Conservation (phyloP, 495 filamentous ascomycete species). For the Friedmanniomyces simplex region DNA sequence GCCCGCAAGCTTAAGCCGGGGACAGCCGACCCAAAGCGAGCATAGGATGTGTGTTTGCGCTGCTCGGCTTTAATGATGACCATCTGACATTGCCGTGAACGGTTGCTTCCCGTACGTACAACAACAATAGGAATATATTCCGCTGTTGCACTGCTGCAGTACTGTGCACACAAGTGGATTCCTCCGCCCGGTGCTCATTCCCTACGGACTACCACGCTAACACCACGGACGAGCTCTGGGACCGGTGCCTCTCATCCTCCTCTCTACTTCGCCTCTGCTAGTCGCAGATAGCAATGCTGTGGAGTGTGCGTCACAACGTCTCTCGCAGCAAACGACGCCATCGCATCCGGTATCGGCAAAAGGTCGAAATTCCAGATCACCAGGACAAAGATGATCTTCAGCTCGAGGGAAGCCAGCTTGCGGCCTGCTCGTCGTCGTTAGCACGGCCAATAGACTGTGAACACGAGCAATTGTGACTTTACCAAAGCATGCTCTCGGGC, state of each 20-base stretch:
- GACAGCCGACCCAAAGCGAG: not conserved
- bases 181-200: too few species aligned
- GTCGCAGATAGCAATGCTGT: conserved; percentile 13
- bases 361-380: conserved; percentile 12
- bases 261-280: not conserved
- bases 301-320: conserved; percentile 5
- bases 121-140: too few species aligned
- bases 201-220: too few species aligned
- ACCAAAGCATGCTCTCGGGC: conserved; percentile 13
- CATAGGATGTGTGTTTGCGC: too few species aligned
- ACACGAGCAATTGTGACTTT: not conserved
- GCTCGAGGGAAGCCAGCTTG: conserved; percentile 7
- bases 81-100: too few species aligned
- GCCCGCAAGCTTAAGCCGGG: not conserved
- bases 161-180: too few species aligned
- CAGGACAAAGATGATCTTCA: not conserved
- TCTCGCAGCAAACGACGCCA: not conserved
- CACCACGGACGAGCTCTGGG: too few species aligned
- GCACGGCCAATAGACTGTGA: not conserved
- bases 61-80: too few species aligned
- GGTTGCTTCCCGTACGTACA: too few species aligned
- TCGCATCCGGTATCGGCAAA: not conserved
- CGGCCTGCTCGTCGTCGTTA: not conserved
- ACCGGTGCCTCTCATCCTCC: too few species aligned
- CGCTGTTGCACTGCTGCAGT: too few species aligned